Conservation (phyloP, 2,329 filamentous ascomycete species). For the Dactylellina sp. region DNA sequence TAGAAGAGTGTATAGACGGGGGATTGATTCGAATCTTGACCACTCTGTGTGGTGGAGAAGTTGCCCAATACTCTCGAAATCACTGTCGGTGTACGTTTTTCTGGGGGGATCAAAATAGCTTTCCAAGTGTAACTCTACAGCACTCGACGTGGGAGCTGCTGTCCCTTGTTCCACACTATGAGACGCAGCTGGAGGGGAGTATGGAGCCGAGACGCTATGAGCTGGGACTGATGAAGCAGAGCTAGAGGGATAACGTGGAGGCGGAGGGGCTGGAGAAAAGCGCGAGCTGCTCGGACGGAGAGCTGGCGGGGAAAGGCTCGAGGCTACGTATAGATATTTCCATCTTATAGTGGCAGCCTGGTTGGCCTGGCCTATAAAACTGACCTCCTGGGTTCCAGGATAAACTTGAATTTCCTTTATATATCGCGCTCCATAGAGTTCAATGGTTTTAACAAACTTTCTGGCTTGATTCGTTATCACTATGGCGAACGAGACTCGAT, state of each 20-base stretch:
- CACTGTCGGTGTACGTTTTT: not conserved
- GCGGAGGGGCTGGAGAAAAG: not conserved
- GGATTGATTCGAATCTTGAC: conserved; percentile 16
- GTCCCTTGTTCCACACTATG: no score
- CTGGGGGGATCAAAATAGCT: not conserved
- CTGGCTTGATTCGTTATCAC: not conserved
- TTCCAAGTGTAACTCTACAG: not conserved
- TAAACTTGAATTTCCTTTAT: conserved; percentile 1
- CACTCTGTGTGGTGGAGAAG: not conserved
- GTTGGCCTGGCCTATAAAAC: not conserved
- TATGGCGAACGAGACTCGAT: conserved; percentile 3
- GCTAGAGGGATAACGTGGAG: not conserved
- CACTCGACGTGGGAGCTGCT: no score
- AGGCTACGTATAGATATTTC: conserved; percentile 3
- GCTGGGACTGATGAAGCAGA: not conserved
- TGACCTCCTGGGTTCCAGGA: not conserved
- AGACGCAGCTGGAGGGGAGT: not conserved
- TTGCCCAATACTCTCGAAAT: not conserved
- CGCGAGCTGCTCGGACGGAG: no score
- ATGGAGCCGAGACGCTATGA: not conserved
- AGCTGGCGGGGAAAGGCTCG: not conserved
- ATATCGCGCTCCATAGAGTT: not conserved
- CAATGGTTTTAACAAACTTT: not conserved
- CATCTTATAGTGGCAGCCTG: not conserved
- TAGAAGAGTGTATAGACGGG: conserved; percentile 61